These are phyloP conservation scores for Pleurotus tuber-regium DNA, from an alignment of 768 basidiomycete genomes.

Conservation along the genomic window DNA sequence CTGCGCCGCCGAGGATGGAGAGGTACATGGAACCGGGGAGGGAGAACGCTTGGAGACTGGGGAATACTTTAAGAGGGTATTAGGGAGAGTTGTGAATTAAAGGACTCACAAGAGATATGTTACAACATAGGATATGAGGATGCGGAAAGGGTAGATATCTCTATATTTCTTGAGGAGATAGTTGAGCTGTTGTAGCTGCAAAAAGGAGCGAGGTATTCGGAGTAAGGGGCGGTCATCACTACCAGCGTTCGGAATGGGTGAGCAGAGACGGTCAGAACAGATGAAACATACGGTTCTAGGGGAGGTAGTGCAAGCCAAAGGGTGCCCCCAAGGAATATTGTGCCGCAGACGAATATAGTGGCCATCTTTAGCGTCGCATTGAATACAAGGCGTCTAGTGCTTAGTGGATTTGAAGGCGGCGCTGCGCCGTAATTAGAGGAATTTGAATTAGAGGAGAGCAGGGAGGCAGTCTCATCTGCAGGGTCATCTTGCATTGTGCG, in stretches of 20 bases:
- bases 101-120: constrained; percentile 87
- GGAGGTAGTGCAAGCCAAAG: constrained; percentile 83
- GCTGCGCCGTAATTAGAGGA: constrained; percentile 48
- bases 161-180: constrained; percentile 88
- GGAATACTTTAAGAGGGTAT: not conserved
- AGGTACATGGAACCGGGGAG: constrained; percentile 98
- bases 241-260: constrained; percentile 14
- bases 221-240: constrained; percentile 76
- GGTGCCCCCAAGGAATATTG: constrained; percentile 66
- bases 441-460: constrained; percentile 33
- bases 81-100: constrained; percentile 7
- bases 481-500: constrained; percentile 45
- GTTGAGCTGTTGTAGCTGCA: constrained; percentile 84
- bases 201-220: constrained; percentile 85
- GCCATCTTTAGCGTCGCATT: constrained; percentile 85
- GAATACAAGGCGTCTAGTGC: constrained; percentile 62
- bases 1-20: constrained; percentile 92
- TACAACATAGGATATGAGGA: constrained; percentile 82
- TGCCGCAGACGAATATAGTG: constrained; percentile 68
- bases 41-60: constrained; percentile 92
- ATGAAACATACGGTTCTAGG: constrained; percentile 63
- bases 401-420: constrained; percentile 35
- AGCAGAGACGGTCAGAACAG: constrained; percentile 1
- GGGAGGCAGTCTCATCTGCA: constrained; percentile 39
- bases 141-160: constrained; percentile 81